A percentile compares a stretch with the other conserved stretches of the same genome.
Evolutionary conservation across 352 stramenopile genomes (phyloP).

Genomic region (Saprolegnia diclina): DNA sequence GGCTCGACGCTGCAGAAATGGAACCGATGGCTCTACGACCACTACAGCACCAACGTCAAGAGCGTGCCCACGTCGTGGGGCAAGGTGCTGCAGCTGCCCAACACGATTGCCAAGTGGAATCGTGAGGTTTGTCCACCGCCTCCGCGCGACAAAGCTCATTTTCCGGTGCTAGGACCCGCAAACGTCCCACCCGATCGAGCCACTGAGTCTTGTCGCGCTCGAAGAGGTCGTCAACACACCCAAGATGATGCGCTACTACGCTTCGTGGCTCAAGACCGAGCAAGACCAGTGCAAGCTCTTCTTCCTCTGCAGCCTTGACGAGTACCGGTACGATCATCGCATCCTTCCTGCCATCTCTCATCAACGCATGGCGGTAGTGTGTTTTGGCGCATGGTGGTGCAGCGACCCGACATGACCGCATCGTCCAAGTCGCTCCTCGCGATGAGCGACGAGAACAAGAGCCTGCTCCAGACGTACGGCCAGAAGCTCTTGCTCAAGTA

Average conservation of each 20-base stretch:
- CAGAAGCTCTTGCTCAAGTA: slow-evolving; percentile 87
- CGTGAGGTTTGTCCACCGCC: no score
- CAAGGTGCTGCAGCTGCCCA: slow-evolving; percentile 41
- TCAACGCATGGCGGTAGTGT: slow-evolving; percentile 35
- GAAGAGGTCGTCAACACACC: slow-evolving; percentile 75
- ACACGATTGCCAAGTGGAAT: slow-evolving; percentile 17
- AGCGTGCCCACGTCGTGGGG: slow-evolving; percentile 52
- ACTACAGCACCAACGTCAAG: slow-evolving; percentile 66
- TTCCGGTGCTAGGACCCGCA: background rate
- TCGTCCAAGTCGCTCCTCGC: background rate
- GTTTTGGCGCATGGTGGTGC: slow-evolving; percentile 13
- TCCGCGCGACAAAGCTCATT: no score
- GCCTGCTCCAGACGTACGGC: slow-evolving; percentile 77
- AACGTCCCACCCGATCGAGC: slow-evolving; percentile 19
- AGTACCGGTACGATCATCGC: slow-evolving; percentile 70
- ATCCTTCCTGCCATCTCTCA: slow-evolving; percentile 21
- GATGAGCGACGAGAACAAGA: slow-evolving; percentile 62
- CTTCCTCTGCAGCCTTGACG: slow-evolving; percentile 69
- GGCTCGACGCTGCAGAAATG: slow-evolving; percentile 79
- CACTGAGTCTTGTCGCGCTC: slow-evolving; percentile 55
- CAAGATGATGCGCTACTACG: slow-evolving; percentile 77
- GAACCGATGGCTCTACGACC: slow-evolving; percentile 71
- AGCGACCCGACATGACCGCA: background rate
- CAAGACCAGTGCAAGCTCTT: slow-evolving; percentile 74
- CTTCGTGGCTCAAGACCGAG: slow-evolving; percentile 48